Evolutionary conservation across 805 yeast genomes (phyloP).

Genomic region (Candida multigemmis): DNA sequence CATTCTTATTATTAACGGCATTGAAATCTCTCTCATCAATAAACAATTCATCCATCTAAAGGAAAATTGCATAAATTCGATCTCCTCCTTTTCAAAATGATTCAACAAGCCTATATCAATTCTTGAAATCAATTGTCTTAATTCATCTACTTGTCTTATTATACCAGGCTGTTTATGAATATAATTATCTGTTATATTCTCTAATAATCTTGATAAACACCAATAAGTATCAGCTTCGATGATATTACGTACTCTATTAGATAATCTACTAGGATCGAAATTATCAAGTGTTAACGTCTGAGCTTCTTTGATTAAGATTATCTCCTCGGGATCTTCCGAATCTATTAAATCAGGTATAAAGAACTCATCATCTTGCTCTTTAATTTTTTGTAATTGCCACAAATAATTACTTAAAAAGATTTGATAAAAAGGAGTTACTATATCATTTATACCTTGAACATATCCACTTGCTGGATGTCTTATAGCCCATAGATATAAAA

Average conservation of each 20-base stretch:
- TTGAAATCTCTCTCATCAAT: conserved; percentile 84
- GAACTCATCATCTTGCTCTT: conserved; percentile 13
- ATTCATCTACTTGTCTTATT: conserved; percentile 76
- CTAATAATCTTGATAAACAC: conserved; percentile 87
- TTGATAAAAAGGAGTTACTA: conserved; percentile 88
- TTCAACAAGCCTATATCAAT: conserved; percentile 66
- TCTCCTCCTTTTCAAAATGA: conserved; percentile 72
- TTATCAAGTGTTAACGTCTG: conserved; percentile 33
- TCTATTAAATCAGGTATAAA: conserved; percentile 30
- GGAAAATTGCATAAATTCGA: conserved; percentile 93
- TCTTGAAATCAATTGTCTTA: conserved; percentile 67
- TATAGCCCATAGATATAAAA: conserved; percentile 88
- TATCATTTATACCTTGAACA: conserved; percentile 94
- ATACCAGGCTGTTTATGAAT: conserved; percentile 99
- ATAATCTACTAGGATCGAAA: conserved; percentile 54
- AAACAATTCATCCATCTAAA: conserved; percentile 99
- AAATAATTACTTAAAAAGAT: conserved; percentile 66
- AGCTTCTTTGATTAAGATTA: no score
- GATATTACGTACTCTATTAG: conserved; percentile 49
- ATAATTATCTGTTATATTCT: conserved; percentile 93
- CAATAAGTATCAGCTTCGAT: conserved; percentile 96
- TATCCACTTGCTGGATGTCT: conserved; percentile 97
- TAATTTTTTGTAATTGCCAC: conserved; percentile 28
- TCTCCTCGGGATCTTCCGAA: conserved; percentile 11
- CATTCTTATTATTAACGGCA: conserved; percentile 78